Percentiles rank a stretch among this genome's conserved stretches.
These are phyloP conservation scores for Cystofilobasidium bisporidii DNA, from an alignment of 768 basidiomycete genomes.

Conservation along the genomic window DNA sequence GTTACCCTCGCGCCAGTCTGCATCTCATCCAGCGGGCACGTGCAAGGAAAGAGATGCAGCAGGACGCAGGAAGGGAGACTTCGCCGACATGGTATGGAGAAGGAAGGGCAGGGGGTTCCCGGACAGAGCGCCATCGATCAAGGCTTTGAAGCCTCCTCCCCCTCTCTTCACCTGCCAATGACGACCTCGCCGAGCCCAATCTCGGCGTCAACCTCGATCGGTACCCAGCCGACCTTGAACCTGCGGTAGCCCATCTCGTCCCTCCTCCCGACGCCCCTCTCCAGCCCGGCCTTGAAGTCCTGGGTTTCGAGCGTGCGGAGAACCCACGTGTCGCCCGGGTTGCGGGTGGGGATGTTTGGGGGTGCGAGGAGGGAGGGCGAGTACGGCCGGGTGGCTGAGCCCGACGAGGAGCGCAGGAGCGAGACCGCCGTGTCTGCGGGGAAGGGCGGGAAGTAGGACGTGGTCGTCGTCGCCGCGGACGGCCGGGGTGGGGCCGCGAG, in stretches of 20 bases:
- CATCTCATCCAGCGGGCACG: too few relatives aligned
- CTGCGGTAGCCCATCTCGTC: slow-evolving; percentile 54
- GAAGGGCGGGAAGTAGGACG: background rate
- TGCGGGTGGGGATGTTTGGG: background rate
- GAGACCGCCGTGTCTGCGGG: background rate
- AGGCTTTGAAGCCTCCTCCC: too few relatives aligned
- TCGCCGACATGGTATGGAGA: too few relatives aligned
- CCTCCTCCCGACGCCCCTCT: slow-evolving; percentile 39
- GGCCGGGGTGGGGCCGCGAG: slow-evolving; percentile 24
- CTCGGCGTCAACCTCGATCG: background rate
- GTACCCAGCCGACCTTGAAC: slow-evolving; percentile 63
- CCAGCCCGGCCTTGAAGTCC: slow-evolving; percentile 43
- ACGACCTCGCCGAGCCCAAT: background rate
- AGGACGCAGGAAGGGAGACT: too few relatives aligned
- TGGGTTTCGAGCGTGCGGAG: slow-evolving; percentile 49
- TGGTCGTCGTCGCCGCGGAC: too few relatives aligned
- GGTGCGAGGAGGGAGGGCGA: slow-evolving; percentile 1
- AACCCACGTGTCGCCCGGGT: slow-evolving; percentile 26
- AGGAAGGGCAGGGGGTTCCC: too few relatives aligned
- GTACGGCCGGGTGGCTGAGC: background rate
- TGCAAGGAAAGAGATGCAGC: too few relatives aligned
- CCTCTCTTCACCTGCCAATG: too few relatives aligned
- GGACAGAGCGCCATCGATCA: too few relatives aligned
- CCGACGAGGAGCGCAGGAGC: slow-evolving; percentile 13
- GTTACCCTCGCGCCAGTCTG: too few relatives aligned